Percentiles rank a stretch among this genome's conserved stretches.
Conservation (phyloP, 2,329 filamentous ascomycete species). For the Penicillium nordicum region DNA sequence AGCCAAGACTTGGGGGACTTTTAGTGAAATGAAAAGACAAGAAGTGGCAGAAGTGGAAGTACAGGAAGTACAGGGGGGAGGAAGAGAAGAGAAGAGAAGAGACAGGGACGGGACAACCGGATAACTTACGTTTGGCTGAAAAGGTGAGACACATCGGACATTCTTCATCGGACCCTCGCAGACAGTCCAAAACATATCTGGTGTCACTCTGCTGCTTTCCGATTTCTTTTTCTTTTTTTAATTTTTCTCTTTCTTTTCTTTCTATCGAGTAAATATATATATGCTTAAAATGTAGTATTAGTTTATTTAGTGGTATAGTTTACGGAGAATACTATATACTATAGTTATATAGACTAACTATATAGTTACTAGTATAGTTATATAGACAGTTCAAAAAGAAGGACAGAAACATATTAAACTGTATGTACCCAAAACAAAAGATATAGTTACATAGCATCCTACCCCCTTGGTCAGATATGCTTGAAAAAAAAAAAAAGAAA, state of each 20-base stretch:
- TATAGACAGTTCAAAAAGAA: no score
- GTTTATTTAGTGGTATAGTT: no score
- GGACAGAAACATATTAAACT: not conserved
- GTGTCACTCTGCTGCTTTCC: constrained; percentile 26
- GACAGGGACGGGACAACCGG: constrained; percentile 20
- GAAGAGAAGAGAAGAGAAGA: no score
- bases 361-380: no score
- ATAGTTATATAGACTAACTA: no score
- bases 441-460: constrained; percentile 17
- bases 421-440: constrained; percentile 8
- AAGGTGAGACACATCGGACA: constrained; percentile 21
- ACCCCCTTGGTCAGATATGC: not conserved
- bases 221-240: constrained; percentile 1
- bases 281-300: not conserved
- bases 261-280: not conserved
- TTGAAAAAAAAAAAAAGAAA: not conserved
- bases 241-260: no score
- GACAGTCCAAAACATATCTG: constrained; percentile 20
- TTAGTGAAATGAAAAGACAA: not conserved
- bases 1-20: not conserved
- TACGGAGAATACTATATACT: no score
- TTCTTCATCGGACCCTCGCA: constrained; percentile 18
- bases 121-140: constrained; percentile 27
- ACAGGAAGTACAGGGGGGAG: constrained; percentile 1
- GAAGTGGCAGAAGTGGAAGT: no score